A percentile compares a stretch with the other conserved stretches of the same genome.
Conservation (phyloP, 495 filamentous ascomycete species). For the Podospora bellae-mahoneyi region DNA sequence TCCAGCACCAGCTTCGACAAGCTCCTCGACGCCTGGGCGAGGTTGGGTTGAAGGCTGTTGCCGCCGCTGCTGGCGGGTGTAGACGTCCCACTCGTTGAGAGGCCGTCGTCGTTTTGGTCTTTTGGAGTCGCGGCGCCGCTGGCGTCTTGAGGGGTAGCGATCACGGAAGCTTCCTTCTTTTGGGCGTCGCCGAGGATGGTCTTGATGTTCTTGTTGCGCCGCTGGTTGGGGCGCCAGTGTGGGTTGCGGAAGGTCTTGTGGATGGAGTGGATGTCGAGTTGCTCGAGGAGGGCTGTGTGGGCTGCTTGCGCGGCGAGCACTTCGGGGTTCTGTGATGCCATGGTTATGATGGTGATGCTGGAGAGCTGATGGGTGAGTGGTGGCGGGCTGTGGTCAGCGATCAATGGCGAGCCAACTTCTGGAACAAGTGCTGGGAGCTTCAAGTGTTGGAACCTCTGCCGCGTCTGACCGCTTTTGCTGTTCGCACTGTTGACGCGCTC, state of each 20-base stretch:
- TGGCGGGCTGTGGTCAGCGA: background rate
- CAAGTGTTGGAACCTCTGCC: slow-evolving; percentile 22
- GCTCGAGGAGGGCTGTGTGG: slow-evolving; percentile 65
- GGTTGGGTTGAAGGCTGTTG: slow-evolving; percentile 57
- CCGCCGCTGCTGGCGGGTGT: slow-evolving; percentile 50
- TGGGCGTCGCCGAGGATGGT: slow-evolving; percentile 88
- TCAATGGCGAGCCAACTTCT: background rate
- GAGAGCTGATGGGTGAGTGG: background rate
- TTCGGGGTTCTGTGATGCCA: slow-evolving; percentile 33
- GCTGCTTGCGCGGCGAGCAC: slow-evolving; percentile 43
- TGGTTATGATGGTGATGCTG: slow-evolving; percentile 10
- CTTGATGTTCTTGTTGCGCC: slow-evolving; percentile 97
- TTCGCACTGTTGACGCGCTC: slow-evolving; percentile 21
- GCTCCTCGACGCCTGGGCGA: slow-evolving; percentile 79
- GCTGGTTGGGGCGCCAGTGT: slow-evolving; percentile 84
- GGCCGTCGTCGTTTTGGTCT: slow-evolving; percentile 55
- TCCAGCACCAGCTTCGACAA: slow-evolving; percentile 81
- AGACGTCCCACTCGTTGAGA: slow-evolving; percentile 54
- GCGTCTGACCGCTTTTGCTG: slow-evolving; percentile 20
- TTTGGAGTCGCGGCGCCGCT: slow-evolving; percentile 73
- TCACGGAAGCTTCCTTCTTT: slow-evolving; percentile 73
- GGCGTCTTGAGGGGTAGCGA: slow-evolving; percentile 71
- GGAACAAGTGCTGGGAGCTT: slow-evolving; percentile 5
- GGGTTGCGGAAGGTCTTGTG: slow-evolving; percentile 84
- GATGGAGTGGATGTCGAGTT: slow-evolving; percentile 79